Evolutionary conservation across 495 filamentous ascomycete species (phyloP), one percentile per base, ranked within the genome.

Genomic region (Penicillium maclennaniae): DNA sequence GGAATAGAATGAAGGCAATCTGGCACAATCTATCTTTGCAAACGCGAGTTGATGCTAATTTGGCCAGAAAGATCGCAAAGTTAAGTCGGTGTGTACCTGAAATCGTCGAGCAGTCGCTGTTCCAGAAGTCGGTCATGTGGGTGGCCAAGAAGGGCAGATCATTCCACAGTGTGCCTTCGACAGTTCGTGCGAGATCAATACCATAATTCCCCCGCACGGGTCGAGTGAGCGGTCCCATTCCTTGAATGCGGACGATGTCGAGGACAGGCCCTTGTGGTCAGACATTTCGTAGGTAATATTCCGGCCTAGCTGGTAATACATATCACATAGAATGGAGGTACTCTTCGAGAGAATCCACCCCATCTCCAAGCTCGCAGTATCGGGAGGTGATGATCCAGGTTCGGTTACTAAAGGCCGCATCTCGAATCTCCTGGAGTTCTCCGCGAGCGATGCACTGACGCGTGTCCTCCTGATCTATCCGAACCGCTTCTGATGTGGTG

Each of bases 241-340:
- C 57, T 51, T 63, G 53, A 31, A 60, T 58, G 23, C 61, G 61
- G 45, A 63, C 16, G 48, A 63, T 60, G 26, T 60, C 61, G 47
- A 63, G 57, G 34, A 60, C 51, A 19, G 25, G 12, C 56, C 20
- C 17, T 63, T 54, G 19, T 63, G 61, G 7, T 63, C 51, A 20
- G 61, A 43, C n/a, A 43, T 16, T 36, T 60, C 54, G 23, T 40
- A 40, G 2, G 57, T 46, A 17, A 53, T 51, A 12, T 53, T 40
- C 34, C 61, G 49, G 15, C 47, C 51, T 17, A 56, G 53, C 34
- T 60, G 36, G 40, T 58, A 60, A 43, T 54, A 63, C 43, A 55
- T 54, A 41, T 58, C 61, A 63, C 4, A 64, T 15, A 26, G 50
- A 54, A 54, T 60, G 61, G 36, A 64, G 26, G 21, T 50, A 23